Base-by-base conservation (phyloP, 441 rosid species). In the Jatropha multifida region DNA sequence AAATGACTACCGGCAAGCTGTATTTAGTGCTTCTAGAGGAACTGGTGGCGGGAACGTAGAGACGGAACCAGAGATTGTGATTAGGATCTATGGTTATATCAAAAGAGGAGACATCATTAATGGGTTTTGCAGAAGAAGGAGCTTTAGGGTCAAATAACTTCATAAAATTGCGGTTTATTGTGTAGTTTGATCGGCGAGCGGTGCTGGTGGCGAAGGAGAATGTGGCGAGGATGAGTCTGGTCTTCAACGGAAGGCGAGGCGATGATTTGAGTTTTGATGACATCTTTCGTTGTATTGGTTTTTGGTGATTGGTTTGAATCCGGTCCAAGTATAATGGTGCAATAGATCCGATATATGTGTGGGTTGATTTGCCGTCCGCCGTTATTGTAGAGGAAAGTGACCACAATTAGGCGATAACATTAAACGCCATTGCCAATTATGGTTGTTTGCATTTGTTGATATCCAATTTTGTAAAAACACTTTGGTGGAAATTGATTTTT, bases 51-150 rank as follows among this genome's bases (percentile, higher is more conserved):
- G 96, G 97, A 7, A 84, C 65, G 85, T 78, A 94, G 63, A 90
- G 72, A 20, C 96, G 98, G 83, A 92, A 86, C 96, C 93, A 94
- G 79, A 94, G 90, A 48, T 81, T 71, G 26, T 94, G 88, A 55
- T 87, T 32, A 7, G 85, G 83, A 62, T 92, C 94, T 0, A 90
- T 83, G 74, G 80, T 79, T 87, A 82, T 77, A 76, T 93, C 96
- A 75, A 89, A 75, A 78, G 96, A 78, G 32, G 84, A 73, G 77
- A 94, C 88, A 74, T 78, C 74, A 68, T 76, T 72, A 70, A 70
- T 3, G 13, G 97, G 89, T 12, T 70, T 83, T 27, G 32, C 32
- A 1, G 89, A 84, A 55, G 81, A 86, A 60, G 89, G 72, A 58
- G 81, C 38, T n/a, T 80, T 86, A 23, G 80, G 61, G 74, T 94